Evolutionary conservation across 176 grass and related monocot species (phyloP).

Genomic region (Zizania latifolia): DNA sequence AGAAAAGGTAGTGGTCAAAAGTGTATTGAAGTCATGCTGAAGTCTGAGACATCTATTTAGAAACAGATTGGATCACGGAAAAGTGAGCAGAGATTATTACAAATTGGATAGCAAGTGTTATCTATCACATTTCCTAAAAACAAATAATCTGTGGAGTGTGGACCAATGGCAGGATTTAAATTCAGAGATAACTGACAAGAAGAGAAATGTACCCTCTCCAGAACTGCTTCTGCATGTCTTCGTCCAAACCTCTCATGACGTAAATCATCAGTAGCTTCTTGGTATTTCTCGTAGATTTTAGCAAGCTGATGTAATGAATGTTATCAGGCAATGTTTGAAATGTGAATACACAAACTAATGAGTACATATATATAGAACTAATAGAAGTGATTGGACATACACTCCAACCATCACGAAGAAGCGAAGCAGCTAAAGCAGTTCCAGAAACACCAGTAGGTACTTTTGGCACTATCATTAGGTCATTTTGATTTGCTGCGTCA

Average conservation of each 20-base stretch:
- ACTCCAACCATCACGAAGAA: slow-evolving; percentile 96
- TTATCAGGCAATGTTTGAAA: slow-evolving; percentile 25
- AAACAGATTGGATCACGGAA: background rate
- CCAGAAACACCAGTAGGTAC: slow-evolving; percentile 79
- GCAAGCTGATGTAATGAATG: slow-evolving; percentile 53
- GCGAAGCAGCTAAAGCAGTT: slow-evolving; percentile 92
- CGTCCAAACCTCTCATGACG: slow-evolving; percentile 82
- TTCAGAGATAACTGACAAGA: background rate
- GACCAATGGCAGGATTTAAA: background rate
- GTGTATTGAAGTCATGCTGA: background rate
- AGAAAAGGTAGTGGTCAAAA: background rate
- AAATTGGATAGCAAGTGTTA: background rate
- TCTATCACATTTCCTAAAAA: slow-evolving; percentile 2
- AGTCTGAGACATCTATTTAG: background rate
- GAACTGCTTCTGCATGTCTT: slow-evolving; percentile 83
- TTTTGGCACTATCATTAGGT: slow-evolving; percentile 70
- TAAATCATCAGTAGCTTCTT: slow-evolving; percentile 94
- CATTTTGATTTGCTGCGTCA: slow-evolving; percentile 43
- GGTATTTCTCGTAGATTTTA: slow-evolving; percentile 98
- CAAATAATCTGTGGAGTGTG: background rate
- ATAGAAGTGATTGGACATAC: slow-evolving; percentile 41
- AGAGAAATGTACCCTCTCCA: slow-evolving; percentile 69
- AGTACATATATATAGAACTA: no score
- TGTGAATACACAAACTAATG: slow-evolving; percentile 8
- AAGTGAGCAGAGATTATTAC: background rate